Evolutionary conservation across 257 asterid species (phyloP), one percentile per base, ranked within the genome.

Genomic region (Asclepias syriaca): DNA sequence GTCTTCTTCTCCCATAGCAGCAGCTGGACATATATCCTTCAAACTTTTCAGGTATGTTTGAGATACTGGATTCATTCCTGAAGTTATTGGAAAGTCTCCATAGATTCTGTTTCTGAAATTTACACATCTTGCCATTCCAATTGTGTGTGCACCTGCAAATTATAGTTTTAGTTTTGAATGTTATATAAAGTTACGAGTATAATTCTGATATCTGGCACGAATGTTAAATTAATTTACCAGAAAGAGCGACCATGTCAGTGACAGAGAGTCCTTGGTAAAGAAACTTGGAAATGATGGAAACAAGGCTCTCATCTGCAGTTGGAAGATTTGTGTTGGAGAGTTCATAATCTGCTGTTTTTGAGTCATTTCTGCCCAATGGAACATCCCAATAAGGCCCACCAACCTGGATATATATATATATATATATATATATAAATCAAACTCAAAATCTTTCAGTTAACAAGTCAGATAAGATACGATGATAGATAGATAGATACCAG

Each of bases 301-400:
- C 77, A 69, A 93, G 89, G 55, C 90, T 81, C 1, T 93, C 97
- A 68, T 90, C 87, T 32, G 97, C 86, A 13, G 87, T 87, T 48
- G 97, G 97, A 74, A 93, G 84, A 75, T 87, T 87, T 12, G 84
- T 66, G 16, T 83, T 89, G 8, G 85, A 72, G 37, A 87, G 87
- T 57, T 76, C 92, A 81, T 87, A 89, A 27, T 85, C 91, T 76
- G 91, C 97, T 32, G 83, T 86, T 68, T 81, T 90, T 1, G 97
- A 90, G 85, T 93, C 97, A 70, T 86, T 86, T 74, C 96, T 84
- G 43, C 98, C 98, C 7, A 93, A 21, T 29, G 96, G 96, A 49
- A 93, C 98, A 74, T 79, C 85, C 98, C 98, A 93, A 79, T 89
- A 89, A 0, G 98, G 98, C 43, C 98, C 97, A 72, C 96, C 98